Base-by-base conservation (phyloP, 805 yeast species). In the Cyberlindnera saturnus region DNA sequence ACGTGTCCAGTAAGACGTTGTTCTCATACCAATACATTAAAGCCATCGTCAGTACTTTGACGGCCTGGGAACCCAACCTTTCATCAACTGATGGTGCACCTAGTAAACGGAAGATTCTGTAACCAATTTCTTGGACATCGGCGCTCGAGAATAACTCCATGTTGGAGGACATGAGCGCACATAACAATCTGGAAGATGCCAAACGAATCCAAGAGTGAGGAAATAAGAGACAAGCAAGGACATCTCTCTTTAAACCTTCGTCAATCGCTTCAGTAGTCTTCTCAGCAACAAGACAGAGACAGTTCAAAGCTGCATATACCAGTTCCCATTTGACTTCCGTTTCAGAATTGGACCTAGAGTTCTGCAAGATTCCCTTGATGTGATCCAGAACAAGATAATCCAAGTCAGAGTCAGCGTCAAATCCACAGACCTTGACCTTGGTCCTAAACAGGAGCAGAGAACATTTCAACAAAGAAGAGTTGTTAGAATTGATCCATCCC, bases 161-260 rank as follows among this genome's bases (percentile, higher is more conserved):
- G 40, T 73, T 69, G 4, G 34, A 33, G 8, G 73, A 55, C 43
- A 86, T 65, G 39, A 84, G 57, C 1, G 63, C 55, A 1, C 82
- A 81, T 33, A 81, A 60, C 30, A 87, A 65, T 41, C 90, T 69
- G 6, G 82, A 65, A 1, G 95, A 68, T 5, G 74, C 65, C 45
- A 84, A 69, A 53, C 97, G 77, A 6, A 90, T 84, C 98, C 98
- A 90, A 1, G 93, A 73, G 62, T 90, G 97, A 3, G 97, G 97
- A 59, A 77, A 90, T 40, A 90, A 66, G 42, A 89, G 69, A 26
- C 79, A 63, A 3, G 71, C 73, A 19, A 77, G 67, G 3, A 84
- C 62, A 15, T 63, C 59, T 3, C 60, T 51, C 37, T 63, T 69
- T 52, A 66, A 70, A 3, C 51, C 55, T 9, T 61, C 63, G 33